Evolutionary conservation across 108 stramenopile genomes (phyloP), one percentile per base, ranked within the genome.

Genomic region (Skeletonema potamos): DNA sequence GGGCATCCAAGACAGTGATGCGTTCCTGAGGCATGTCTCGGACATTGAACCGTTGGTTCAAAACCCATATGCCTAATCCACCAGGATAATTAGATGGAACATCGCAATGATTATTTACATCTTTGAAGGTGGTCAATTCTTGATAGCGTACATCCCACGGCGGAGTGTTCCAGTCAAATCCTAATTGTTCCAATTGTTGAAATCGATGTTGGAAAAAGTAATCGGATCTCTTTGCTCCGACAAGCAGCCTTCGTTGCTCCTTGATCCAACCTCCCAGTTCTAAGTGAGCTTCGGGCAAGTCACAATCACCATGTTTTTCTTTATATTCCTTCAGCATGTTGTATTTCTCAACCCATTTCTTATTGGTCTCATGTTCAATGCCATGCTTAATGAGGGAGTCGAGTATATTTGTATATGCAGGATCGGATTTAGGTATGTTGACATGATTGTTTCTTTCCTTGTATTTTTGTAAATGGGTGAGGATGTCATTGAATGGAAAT

Each of bases 11-110:
- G 4, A 75, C 81, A 18, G 27, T 59, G 17, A 72, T 37, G 11
- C 81, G 46, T 59, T 82, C 75, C 46, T 72, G 65, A 1, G 70
- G 59, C 81, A 82, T 82, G 30, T 76, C 71, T 2, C 43, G 26
- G 32, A 77, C 27, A 44, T 82, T 82, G 29, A 76, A 77, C 9
- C 75, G 63, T 65, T 82, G 81, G 41, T 82, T 82, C 6, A 76
- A 29, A 17, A 66, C 64, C 81, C 81, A 82, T 11, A 77, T 74
- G 20, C 81, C 81, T 0, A 82, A 36, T 20, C 62, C 58, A 3
- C 70, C 70, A 58, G 71, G 55, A n/a, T 63, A 13, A 0, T 72
- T 34, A 1, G 74, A 59, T 11, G 70, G 69, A 6, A 32, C 30
- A 13, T 66, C 66, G 27, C 41, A 48, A 55, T 82, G 81, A 26